phyloP scores from a whole-genome alignment of 495 filamentous ascomycete genomes.

The Penicillium desertorum region DNA sequence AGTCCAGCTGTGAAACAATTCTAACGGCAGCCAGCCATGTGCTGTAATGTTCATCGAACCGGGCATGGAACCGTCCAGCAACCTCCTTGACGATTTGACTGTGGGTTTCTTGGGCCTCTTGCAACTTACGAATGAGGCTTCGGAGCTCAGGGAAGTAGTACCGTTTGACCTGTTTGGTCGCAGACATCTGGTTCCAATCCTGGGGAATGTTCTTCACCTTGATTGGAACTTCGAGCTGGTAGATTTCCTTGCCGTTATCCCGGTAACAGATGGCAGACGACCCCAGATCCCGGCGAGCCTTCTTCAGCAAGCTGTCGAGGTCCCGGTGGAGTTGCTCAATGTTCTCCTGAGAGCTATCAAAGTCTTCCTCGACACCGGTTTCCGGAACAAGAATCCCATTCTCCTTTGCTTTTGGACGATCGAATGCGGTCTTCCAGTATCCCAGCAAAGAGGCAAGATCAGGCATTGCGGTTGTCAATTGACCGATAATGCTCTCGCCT shows the following conservation, averaged over 20 bases:
- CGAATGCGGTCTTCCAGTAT: constrained; percentile 92
- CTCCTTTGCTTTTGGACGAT: constrained; percentile 75
- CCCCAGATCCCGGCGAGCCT: constrained; percentile 64
- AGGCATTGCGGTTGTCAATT: constrained; percentile 81
- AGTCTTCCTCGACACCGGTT: constrained; percentile 88
- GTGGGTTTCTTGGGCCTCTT: constrained; percentile 93
- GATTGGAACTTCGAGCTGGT: constrained; percentile 88
- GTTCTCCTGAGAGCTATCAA: constrained; percentile 78
- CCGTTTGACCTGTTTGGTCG: constrained; percentile 84
- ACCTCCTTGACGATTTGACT: constrained; percentile 89
- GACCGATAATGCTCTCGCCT: constrained; percentile 67
- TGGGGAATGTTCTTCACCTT: constrained; percentile 80
- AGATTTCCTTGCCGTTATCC: constrained; percentile 95
- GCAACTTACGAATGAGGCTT: constrained; percentile 75
- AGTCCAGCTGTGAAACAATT: constrained; percentile 90
- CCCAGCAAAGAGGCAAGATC: constrained; percentile 69
- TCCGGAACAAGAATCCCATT: constrained; percentile 79
- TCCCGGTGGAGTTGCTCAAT: constrained; percentile 70
- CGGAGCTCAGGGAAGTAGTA: constrained; percentile 91
- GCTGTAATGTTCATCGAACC: constrained; percentile 84
- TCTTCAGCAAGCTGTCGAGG: constrained; percentile 69
- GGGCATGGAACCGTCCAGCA: constrained; percentile 74
- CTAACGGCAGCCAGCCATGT: constrained; percentile 87
- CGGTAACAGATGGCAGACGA: constrained; percentile 73
- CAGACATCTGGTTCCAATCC: constrained; percentile 93